Conservation (phyloP, 805 yeast species). For the Lachancea cidri region DNA sequence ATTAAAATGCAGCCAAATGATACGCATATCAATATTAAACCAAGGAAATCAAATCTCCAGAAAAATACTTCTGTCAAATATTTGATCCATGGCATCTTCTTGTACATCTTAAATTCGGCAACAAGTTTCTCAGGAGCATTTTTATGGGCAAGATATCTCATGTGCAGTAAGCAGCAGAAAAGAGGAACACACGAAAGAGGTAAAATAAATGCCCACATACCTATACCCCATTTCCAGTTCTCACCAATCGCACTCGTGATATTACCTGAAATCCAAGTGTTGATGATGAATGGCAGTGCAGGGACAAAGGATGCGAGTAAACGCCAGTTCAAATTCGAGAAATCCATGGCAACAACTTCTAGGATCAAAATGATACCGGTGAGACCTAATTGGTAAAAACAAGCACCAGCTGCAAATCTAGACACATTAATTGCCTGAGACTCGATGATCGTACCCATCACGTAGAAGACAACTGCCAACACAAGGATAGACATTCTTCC, state of each 20-base stretch:
- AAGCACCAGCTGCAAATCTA: constrained; percentile 52
- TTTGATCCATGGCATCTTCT: constrained; percentile 14
- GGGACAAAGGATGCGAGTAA: constrained; percentile 55
- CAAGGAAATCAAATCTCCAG: constrained; percentile 60
- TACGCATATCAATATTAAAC: constrained; percentile 49
- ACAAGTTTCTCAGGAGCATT: constrained; percentile 35
- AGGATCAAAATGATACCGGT: constrained; percentile 47
- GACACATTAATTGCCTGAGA: constrained; percentile 48
- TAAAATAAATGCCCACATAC: constrained; percentile 56
- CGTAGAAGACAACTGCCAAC: constrained; percentile 43
- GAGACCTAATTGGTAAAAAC: constrained; percentile 24
- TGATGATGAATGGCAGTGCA: constrained; percentile 62
- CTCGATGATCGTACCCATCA: constrained; percentile 51
- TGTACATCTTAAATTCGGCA: constrained; percentile 20
- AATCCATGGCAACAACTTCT: constrained; percentile 55
- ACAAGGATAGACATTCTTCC: constrained; percentile 47
- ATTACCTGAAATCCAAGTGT: constrained; percentile 66
- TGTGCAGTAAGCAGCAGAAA: constrained; percentile 40
- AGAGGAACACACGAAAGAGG: constrained; percentile 50
- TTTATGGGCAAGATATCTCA: constrained; percentile 41
- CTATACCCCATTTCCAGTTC: constrained; percentile 52
- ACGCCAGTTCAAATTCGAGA: constrained; percentile 62
- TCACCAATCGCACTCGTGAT: constrained; percentile 36
- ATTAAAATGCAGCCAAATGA: constrained; percentile 56
- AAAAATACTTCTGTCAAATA: constrained; percentile 38